phyloP scores from a whole-genome alignment of 2,329 filamentous ascomycete genomes.

The Phialemonium atrogriseum region DNA sequence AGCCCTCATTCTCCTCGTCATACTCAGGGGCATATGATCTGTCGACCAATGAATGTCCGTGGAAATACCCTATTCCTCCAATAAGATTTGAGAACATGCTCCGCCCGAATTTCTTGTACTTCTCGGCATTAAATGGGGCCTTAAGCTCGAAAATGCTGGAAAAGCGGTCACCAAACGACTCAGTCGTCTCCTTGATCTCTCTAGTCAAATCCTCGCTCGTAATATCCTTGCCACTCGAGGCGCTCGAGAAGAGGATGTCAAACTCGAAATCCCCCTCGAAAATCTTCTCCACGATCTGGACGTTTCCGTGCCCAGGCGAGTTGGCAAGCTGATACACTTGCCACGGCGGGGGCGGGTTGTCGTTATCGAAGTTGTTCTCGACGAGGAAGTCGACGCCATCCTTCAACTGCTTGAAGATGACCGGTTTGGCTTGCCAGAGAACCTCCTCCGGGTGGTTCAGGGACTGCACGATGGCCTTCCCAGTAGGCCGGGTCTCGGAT shows the following conservation, averaged over 20 bases:
- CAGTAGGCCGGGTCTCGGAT: constrained; percentile 60
- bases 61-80: constrained; percentile 92
- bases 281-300: constrained; percentile 84
- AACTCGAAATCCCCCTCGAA: constrained; percentile 90
- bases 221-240: constrained; percentile 49
- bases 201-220: constrained; percentile 57
- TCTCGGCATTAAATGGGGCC: constrained; percentile 63
- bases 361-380: constrained; percentile 34
- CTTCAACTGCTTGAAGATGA: constrained; percentile 47
- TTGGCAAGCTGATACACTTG: constrained; percentile 76
- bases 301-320: constrained; percentile 61
- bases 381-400: constrained; percentile 41
- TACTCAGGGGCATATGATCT: constrained; percentile 88
- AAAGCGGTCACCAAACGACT: constrained; percentile 69
- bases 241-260: constrained; percentile 82
- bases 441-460: constrained; percentile 52
- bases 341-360: constrained; percentile 71
- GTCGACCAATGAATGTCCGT: constrained; percentile 81
- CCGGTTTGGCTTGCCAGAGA: constrained; percentile 57
- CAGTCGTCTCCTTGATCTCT: constrained; percentile 57
- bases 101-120: constrained; percentile 73
- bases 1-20: constrained; percentile 88
- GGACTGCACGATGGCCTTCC: constrained; percentile 69
- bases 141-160: constrained; percentile 62
- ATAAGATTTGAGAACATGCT: constrained; percentile 91